These are phyloP conservation scores for Dryas drummondii DNA, from an alignment of 306 rosid species.

Conservation along the genomic window DNA sequence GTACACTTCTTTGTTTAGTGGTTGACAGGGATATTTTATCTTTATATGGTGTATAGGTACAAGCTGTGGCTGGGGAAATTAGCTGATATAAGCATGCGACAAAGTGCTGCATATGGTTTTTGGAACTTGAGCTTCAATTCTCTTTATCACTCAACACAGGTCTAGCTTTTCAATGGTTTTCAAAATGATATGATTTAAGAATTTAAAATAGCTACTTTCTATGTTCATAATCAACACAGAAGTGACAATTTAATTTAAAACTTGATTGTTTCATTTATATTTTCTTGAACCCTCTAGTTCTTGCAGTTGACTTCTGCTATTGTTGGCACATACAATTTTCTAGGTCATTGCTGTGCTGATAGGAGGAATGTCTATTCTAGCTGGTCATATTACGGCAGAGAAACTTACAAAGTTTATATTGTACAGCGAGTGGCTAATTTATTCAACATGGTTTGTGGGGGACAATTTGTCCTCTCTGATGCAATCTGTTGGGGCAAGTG, in stretches of 20 bases:
- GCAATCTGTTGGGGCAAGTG: conserved; percentile 99
- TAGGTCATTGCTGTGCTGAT: conserved; percentile 83
- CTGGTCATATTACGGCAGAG: conserved; percentile 86
- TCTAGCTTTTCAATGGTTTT: conserved; percentile 25
- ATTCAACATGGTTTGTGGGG: conserved; percentile 99
- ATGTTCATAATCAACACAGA: neutral
- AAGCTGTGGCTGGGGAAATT: conserved; percentile 75
- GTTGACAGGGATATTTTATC: conserved; percentile 21
- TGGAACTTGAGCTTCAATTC: conserved; percentile 83
- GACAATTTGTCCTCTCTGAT: conserved; percentile 87
- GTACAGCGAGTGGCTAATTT: conserved; percentile 93
- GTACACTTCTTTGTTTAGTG: conserved; percentile 9
- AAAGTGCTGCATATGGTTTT: conserved; percentile 87
- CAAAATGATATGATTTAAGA: conserved; percentile 4
- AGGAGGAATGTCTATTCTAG: conserved; percentile 89
- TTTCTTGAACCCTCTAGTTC: conserved; percentile 20
- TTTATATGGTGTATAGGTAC: conserved; percentile 49
- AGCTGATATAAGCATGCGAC: conserved; percentile 82
- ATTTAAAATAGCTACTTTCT: conserved; percentile 5
- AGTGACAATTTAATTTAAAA: conserved; percentile 5
- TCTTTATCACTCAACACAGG: conserved; percentile 97
- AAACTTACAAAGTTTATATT: conserved; percentile 89
- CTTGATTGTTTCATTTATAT: neutral
- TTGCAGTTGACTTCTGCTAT: conserved; percentile 38
- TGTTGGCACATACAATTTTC: conserved; percentile 25